phyloP scores from a whole-genome alignment of 2,329 filamentous ascomycete genomes.

The Madurella fahalii region DNA sequence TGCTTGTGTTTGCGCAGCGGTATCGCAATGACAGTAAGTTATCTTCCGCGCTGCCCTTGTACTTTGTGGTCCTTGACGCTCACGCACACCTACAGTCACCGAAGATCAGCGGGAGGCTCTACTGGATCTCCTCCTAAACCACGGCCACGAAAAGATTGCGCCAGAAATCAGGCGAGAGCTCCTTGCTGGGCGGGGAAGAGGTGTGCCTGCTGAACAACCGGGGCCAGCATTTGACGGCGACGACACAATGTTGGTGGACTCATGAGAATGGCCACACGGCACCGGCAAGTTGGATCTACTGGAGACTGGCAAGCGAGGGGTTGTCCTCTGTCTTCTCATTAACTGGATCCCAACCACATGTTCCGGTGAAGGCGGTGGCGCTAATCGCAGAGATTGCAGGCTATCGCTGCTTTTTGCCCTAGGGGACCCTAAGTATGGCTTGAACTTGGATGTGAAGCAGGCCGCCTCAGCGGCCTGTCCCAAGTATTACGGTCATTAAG shows the following conservation, averaged over 20 bases:
- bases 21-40: conserved; percentile 76
- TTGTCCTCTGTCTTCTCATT: background rate
- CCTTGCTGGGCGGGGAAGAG: conserved; percentile 80
- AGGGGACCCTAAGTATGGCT: too few species aligned
- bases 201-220: conserved; percentile 62
- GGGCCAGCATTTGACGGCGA: conserved; percentile 64
- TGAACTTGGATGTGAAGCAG: too few species aligned
- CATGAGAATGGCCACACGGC: conserved; percentile 16
- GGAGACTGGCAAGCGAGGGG: background rate
- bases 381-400: too few species aligned
- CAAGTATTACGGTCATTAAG: too few species aligned
- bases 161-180: conserved; percentile 88
- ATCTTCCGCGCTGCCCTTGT: background rate
- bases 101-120: conserved; percentile 87
- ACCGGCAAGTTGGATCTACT: background rate
- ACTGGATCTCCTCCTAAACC: conserved; percentile 76
- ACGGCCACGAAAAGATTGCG: conserved; percentile 83
- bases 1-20: conserved; percentile 86
- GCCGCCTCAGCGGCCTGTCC: too few species aligned
- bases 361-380: too few species aligned
- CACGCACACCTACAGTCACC: conserved; percentile 52
- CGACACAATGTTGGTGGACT: conserved; percentile 82
- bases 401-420: too few species aligned
- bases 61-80: conserved; percentile 7
- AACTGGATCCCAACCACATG: background rate